Base-by-base conservation (phyloP, 148 eudicot genomes). In the Silene uniflora region DNA sequence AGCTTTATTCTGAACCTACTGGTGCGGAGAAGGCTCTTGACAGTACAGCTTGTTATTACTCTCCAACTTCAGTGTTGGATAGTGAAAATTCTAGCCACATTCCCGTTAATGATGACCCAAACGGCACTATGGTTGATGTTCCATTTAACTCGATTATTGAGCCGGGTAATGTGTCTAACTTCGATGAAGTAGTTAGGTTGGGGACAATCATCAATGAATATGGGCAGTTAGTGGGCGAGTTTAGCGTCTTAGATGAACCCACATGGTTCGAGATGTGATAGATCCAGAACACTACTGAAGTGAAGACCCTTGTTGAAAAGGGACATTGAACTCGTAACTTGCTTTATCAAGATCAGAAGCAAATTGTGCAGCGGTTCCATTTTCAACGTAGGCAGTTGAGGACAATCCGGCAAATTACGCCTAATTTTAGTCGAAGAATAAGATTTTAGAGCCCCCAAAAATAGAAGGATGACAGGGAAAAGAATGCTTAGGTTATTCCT, bases 151-250 rank as follows among this genome's bases (percentile, higher is more conserved):
- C 4, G 39, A 35, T 71, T 10, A 23, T 16, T 27, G 12, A 16
- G 8, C 44, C 55, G 13, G 69, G 4, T 66, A 8, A 46, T 1
- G 73, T 16, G 23, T 3, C 3, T 18, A 3, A 4, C 39, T 67
- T 78, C 9, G 76, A 72, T n/a, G 66, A 82, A 67, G 79, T 67
- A 6, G 75, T 77, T 21, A 81, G 54, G 42, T 54, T 68, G 60
- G 77, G 76, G 8, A 65, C 79, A 21, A 70, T 81, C 29, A 66
- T n/a, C n/a, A n/a, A 81, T 56, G 22, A 82, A 24, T 73, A 78
- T 44, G 81, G 81, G 55, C 56, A 73, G n/a, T 35, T 82, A 13
- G 61, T 74, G 60, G 81, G 81, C 25, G 69, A 74, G 63, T 82
- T 68, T 21, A 77, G 81, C 39, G 25, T 47, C 35, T 74, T 70